Evolutionary conservation across 2,329 filamentous ascomycete species (phyloP).

Genomic region (Dothideomycetes sp.): DNA sequence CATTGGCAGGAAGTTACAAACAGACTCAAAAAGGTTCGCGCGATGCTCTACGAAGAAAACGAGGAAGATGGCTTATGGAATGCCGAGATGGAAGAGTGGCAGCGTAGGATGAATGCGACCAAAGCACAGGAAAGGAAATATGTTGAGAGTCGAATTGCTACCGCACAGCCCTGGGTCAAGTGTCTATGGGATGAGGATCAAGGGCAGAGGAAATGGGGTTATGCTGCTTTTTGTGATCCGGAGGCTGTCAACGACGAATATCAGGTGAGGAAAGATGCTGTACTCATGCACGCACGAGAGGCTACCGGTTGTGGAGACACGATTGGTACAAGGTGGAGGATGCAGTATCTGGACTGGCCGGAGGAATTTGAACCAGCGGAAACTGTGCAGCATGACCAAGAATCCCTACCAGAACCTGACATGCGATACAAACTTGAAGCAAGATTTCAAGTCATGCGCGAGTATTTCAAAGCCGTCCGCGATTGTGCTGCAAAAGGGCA

Average conservation of each 20-base stretch:
- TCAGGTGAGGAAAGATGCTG: neutral
- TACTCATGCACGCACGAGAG: neutral
- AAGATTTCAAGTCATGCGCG: neutral
- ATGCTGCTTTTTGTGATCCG: neutral
- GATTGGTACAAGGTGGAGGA: neutral
- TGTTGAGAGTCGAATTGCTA: neutral
- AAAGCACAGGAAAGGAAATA: neutral
- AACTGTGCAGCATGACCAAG: neutral
- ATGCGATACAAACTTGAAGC: neutral
- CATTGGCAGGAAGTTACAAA: neutral
- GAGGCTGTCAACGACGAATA: neutral
- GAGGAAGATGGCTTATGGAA: neutral
- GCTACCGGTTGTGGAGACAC: neutral
- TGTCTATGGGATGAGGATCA: constrained; percentile 1
- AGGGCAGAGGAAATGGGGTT: constrained; percentile 1
- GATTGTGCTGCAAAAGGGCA: neutral
- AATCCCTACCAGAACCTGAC: neutral
- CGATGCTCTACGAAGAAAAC: neutral
- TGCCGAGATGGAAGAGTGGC: neutral
- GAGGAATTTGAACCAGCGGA: neutral
- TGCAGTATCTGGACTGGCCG: neutral
- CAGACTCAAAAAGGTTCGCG: neutral
- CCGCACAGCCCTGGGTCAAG: neutral
- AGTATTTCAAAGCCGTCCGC: neutral
- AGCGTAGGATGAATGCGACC: neutral